These are phyloP conservation scores for Umbelopsis isabellina DNA, from an alignment of 192 early-diverging fungal genomes.

Conservation along the genomic window DNA sequence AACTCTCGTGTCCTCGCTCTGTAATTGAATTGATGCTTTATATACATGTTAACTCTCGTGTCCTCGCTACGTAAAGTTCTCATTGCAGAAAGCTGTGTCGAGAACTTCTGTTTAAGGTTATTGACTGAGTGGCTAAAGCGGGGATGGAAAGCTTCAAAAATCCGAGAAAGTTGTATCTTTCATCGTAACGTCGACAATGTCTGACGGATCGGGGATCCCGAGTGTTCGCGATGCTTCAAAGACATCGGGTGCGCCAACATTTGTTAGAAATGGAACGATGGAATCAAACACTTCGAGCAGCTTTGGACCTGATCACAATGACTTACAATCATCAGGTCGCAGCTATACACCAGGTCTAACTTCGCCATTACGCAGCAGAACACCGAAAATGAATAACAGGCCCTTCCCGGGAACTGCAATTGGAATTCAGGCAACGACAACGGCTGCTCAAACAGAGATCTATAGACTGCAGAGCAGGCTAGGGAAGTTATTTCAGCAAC, in stretches of 20 bases:
- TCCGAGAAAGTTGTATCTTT: not conserved
- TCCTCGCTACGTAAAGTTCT: no score
- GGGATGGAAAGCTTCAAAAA: conserved; percentile 1
- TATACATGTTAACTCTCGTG: no score
- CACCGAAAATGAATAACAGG: not conserved
- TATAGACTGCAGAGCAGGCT: conserved; percentile 32
- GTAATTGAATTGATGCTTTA: no score
- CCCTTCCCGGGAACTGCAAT: not conserved
- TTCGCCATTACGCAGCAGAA: conserved; percentile 1
- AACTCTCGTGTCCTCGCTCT: no score
- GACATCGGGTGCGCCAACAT: not conserved
- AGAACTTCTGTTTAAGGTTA: not conserved
- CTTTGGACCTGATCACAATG: not conserved
- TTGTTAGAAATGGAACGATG: not conserved
- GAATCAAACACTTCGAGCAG: not conserved
- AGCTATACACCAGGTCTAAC: not conserved
- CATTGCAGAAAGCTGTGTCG: no score
- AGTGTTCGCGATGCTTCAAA: not conserved
- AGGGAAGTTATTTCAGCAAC: conserved; percentile 28
- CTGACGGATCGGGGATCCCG: not conserved
- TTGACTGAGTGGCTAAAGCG: conserved; percentile 3
- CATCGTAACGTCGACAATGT: not conserved
- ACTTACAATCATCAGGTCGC: not conserved
- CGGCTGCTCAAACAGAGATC: conserved; percentile 37
- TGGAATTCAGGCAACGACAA: conserved; percentile 36